Evolutionary conservation across 805 yeast genomes (phyloP).

Genomic region (Lipomyces sp.): DNA sequence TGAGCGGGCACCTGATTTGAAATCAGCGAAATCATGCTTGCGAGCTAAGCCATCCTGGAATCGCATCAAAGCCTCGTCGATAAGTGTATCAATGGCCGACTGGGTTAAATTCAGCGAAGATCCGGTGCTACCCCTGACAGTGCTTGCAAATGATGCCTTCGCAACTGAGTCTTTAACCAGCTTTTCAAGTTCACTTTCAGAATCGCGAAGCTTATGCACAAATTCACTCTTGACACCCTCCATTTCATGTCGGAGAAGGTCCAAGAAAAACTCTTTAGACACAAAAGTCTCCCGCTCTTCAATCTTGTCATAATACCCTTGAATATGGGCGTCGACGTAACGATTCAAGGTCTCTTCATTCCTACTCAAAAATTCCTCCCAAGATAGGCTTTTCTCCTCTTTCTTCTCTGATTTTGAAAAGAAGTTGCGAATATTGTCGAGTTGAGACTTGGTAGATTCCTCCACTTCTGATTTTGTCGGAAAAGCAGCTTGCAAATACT

Average conservation of each 20-base stretch:
- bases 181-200: constrained; percentile 17
- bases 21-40: constrained; percentile 33
- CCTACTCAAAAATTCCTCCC: constrained; percentile 29
- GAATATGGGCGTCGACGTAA: constrained; percentile 23
- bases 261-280: constrained; percentile 26
- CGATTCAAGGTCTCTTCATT: constrained; percentile 21
- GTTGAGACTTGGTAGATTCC: neutral
- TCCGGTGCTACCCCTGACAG: neutral
- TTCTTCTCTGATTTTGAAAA: neutral
- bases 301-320: constrained; percentile 18
- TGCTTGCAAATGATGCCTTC: constrained; percentile 5
- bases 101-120: constrained; percentile 25
- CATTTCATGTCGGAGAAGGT: constrained; percentile 30
- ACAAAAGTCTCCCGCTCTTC: constrained; percentile 24
- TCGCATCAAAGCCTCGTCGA: constrained; percentile 30
- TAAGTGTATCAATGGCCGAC: constrained; percentile 33
- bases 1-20: constrained; percentile 40
- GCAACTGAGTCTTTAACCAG: constrained; percentile 9
- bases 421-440: constrained; percentile 4
- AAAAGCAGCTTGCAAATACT: constrained; percentile 29
- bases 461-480: constrained; percentile 17
- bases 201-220: constrained; percentile 9
- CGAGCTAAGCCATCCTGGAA: constrained; percentile 22
- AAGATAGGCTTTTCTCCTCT: constrained; percentile 11
- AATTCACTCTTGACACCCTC: constrained; percentile 16